A percentile compares a stretch with the other conserved stretches of the same genome.
phyloP scores from a whole-genome alignment of 441 rosid species.

The Heliophila coronopifolia region DNA sequence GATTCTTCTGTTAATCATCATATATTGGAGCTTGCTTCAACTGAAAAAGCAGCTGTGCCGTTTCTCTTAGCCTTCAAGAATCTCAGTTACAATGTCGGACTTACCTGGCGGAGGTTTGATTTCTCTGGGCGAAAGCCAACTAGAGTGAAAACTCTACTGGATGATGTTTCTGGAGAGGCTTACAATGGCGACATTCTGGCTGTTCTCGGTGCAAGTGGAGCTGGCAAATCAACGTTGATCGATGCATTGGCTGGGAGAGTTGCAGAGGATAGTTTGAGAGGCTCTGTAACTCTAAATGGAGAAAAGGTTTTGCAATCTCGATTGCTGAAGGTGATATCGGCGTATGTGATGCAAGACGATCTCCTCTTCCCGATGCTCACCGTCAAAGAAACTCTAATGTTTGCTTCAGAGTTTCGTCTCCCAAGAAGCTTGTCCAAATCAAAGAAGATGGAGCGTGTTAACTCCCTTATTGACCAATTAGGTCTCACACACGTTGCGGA shows the following conservation, averaged over 20 bases:
- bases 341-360: constrained; percentile 61
- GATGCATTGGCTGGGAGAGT: constrained; percentile 63
- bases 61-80: constrained; percentile 24
- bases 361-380: constrained; percentile 55
- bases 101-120: constrained; percentile 1
- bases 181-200: constrained; percentile 80
- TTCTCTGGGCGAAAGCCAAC: not conserved
- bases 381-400: constrained; percentile 48
- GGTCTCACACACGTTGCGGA: constrained; percentile 31
- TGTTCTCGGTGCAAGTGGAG: constrained; percentile 83
- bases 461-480: constrained; percentile 31
- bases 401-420: constrained; percentile 43
- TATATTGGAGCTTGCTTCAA: constrained; percentile 10
- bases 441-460: constrained; percentile 33
- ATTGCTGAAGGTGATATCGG: constrained; percentile 47
- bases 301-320: constrained; percentile 42
- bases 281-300: constrained; percentile 45
- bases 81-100: constrained; percentile 12
- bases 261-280: constrained; percentile 35
- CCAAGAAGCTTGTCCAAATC: constrained; percentile 35
- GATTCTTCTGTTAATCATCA: no score
- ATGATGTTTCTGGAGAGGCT: constrained; percentile 73
- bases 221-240: constrained; percentile 77
- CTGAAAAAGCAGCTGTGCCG: constrained; percentile 11
- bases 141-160: constrained; percentile 58